Base-by-base conservation (phyloP, 1,284 basidiomycete species). In the Kalmanozyma brasiliensis region DNA sequence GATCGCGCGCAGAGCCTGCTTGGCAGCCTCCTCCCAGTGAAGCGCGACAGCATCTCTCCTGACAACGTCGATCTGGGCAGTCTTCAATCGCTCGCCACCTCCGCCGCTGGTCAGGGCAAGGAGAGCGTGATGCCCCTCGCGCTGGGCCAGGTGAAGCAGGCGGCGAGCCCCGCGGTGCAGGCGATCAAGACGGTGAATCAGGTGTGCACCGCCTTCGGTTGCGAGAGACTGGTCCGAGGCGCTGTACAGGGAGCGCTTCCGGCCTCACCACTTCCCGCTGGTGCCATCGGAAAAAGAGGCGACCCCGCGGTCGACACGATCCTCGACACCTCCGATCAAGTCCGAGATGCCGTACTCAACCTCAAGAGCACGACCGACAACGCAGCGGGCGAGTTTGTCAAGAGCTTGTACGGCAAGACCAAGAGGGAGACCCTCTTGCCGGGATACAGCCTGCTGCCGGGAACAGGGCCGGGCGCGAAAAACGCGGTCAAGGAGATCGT, bases 21-120 rank as follows among this genome's bases (percentile, higher is more conserved):
- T 20, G 49, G 37, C n/a, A 45, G 53, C 8, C 34, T 67, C n/a
- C 56, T 67, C 1, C 37, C 37, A 7, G 16, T 17, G 20, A 68
- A 68, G 35, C 58, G 65, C 36, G 59, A 68, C 47, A 48, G 51
- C 24, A 68, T 68, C 43, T 58, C 65, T 20, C 60, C 61, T 4
- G 45, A 70, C 45, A 56, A 60, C 32, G 17, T 59, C 20, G 52
- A 70, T 38, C 38, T 70, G 14, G 23, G 40, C 46, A 60, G 60
- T 29, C 11, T 70, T 24, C 33, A 61, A 35, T 13, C 6, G 7
- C 38, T 64, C 16, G 52, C 35, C 17, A 38, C 35, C 3, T 41
- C 29, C 8, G 33, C 49, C 13, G 41, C 37, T 19, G n/a, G 22
- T 10, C 11, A 52, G n/a, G 58, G 33, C 1, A 36, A 33, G 22